Evolutionary conservation across 73 alveolate genomes (phyloP).

Genomic region (Durusdinium trenchii): DNA sequence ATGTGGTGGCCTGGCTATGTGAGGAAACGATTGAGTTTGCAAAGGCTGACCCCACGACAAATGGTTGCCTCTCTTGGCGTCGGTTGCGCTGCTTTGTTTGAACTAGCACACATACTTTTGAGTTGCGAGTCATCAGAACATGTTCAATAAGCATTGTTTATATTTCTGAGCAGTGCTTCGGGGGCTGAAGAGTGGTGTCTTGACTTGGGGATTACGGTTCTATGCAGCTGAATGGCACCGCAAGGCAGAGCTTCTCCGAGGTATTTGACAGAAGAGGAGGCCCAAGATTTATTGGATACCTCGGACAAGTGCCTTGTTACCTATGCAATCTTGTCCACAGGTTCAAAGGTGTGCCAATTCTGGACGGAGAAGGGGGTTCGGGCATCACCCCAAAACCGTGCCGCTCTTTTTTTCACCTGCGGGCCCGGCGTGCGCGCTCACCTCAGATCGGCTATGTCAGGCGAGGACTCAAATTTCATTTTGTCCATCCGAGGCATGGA

Average conservation of each 20-base stretch:
- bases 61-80: neutral
- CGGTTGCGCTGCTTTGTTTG: neutral
- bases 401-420: too few species aligned
- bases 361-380: too few species aligned
- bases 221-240: constrained; percentile 12
- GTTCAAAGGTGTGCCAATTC: too few species aligned
- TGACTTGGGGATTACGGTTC: neutral
- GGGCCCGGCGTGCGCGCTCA: too few species aligned
- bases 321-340: constrained; percentile 2
- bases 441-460: too few species aligned
- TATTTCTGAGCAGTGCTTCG: too few species aligned
- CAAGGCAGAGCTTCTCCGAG: neutral
- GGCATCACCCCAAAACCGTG: too few species aligned
- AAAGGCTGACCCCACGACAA: neutral
- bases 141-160: neutral
- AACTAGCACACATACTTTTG: neutral
- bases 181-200: neutral
- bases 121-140: neutral
- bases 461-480: too few species aligned
- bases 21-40: neutral
- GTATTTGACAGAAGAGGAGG: neutral
- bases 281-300: neutral
- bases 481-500: too few species aligned
- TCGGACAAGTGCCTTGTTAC: neutral
- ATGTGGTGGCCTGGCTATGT: constrained; percentile 5